Conservation (phyloP, 139 green algal species). For the Volvox reticuliferus region DNA sequence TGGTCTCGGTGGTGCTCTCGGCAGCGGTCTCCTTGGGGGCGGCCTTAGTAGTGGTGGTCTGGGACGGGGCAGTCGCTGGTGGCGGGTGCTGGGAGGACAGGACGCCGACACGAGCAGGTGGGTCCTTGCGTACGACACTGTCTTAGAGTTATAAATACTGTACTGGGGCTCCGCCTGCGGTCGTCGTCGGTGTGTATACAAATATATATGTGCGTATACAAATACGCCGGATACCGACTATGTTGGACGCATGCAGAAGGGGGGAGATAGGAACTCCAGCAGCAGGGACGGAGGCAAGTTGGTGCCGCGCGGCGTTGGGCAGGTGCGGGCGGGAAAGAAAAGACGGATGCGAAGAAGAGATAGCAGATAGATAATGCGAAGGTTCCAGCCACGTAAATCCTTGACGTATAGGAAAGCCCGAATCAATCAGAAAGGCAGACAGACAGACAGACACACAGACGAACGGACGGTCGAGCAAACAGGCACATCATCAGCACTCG, state of each 20-base stretch:
- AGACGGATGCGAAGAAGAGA: too few relatives aligned
- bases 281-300: too few relatives aligned
- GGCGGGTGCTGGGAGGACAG: background rate
- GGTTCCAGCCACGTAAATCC: too few relatives aligned
- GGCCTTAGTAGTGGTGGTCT: background rate
- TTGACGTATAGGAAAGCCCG: too few relatives aligned
- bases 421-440: too few relatives aligned
- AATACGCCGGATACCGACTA: background rate
- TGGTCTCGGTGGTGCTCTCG: background rate
- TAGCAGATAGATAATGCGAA: too few relatives aligned
- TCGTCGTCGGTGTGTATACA: background rate
- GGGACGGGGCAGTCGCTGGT: background rate
- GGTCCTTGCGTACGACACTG: background rate
- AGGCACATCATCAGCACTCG: background rate
- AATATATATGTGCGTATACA: background rate
- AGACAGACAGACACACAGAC: too few relatives aligned
- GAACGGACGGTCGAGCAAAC: too few relatives aligned
- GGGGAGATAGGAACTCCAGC: too few relatives aligned
- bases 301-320: too few relatives aligned
- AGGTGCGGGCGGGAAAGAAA: too few relatives aligned
- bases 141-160: background rate
- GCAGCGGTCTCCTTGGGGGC: background rate
- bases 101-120: background rate
- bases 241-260: too few relatives aligned
- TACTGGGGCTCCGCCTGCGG: background rate